Base-by-base conservation (phyloP, 1,139 yeast species). In the Kodamaea suecica region DNA sequence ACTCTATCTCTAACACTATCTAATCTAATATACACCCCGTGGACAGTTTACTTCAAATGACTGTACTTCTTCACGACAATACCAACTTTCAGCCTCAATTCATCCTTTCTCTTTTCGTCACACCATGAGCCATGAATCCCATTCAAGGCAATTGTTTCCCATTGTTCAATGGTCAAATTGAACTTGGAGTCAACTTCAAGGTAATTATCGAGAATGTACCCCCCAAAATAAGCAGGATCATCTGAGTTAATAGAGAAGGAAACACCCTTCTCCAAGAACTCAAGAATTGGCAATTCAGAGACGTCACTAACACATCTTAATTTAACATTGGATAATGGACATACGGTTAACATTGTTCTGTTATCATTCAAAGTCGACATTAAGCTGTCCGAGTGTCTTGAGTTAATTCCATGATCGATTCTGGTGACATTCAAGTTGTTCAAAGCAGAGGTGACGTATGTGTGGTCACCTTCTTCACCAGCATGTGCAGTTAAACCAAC, bases 201-300 rank as follows among this genome's bases (percentile, higher is more conserved):
- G 57, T 83, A 84, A 55, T 84, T 84, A 49, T 84, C 92, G 45
- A 84, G 61, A 41, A 84, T 78, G 58, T 84, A 84, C 8, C 88
- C 92, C 33, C 92, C 94, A 52, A 84, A 84, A 57, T 84, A 84
- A 3, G 94, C 92, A 23, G 95, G 95, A 55, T 84, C 95, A 55
- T 84, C 94, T 1, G 88, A 80, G 55, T 84, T 84, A 51, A 84
- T 68, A 29, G 87, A 79, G 55, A 84, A 82, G 21, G 84, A 80
- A n/a, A 84, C 81, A 40, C 73, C 69, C 27, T 66, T 64, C 5
- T 80, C 82, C 33, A 84, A 57, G 44, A 81, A 76, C 44, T 63
- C 58, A 27, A 66, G 64, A 42, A 84, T 68, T 31, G 95, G 95
- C 42, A 84, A 60, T 49, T 84, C 79, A 2, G 67, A 55, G 24